phyloP scores from a whole-genome alignment of 169 alveolate species.

The Plasmodium cynomolgi region DNA sequence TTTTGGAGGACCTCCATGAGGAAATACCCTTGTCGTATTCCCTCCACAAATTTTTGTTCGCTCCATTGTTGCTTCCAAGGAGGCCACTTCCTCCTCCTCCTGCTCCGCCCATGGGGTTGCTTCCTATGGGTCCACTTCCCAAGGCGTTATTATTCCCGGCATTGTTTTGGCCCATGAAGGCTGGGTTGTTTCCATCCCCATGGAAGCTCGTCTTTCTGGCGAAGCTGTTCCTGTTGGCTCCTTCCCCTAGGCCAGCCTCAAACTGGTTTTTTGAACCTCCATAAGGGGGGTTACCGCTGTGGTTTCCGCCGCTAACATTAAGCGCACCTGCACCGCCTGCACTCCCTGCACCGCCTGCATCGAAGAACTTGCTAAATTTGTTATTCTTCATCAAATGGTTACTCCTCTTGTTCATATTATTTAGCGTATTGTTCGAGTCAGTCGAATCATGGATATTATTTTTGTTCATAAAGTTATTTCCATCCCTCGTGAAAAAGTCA shows the following conservation, averaged over 20 bases:
- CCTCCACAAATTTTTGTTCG: background rate
- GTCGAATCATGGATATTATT: background rate
- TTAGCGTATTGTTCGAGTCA: conserved; percentile 3
- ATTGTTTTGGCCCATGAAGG: background rate
- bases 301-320: background rate
- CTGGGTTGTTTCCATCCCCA: background rate
- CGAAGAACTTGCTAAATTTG: conserved; percentile 4
- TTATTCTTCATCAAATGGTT: background rate
- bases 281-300: background rate
- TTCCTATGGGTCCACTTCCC: background rate
- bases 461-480: background rate
- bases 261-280: background rate
- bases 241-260: background rate
- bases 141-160: background rate
- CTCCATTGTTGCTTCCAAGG: background rate
- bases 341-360: no score
- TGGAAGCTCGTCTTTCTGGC: background rate
- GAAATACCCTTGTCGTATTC: background rate
- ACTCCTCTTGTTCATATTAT: conserved; percentile 10
- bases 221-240: background rate
- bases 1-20: background rate
- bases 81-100: background rate
- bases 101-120: background rate
- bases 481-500: conserved; percentile 28
- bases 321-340: no score